phyloP scores from a whole-genome alignment of 306 rosid genomes.

The Chamaecrista fasciculata region DNA sequence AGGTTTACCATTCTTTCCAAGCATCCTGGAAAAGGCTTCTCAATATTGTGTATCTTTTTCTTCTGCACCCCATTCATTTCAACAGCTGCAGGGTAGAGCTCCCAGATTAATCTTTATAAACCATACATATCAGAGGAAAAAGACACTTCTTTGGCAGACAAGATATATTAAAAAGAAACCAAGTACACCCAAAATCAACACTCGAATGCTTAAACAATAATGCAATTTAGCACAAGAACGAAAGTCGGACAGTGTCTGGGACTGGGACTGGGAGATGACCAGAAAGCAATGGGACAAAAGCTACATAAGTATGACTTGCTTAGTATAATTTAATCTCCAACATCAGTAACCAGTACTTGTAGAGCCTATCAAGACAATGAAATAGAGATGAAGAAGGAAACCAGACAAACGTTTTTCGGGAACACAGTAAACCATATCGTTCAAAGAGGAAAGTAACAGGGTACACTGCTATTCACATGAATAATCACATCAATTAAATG shows the following conservation, averaged over 20 bases:
- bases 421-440: not conserved
- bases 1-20: constrained; percentile 94
- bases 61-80: constrained; percentile 63
- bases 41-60: constrained; percentile 47
- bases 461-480: not conserved
- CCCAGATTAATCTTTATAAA: constrained; percentile 24
- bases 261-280: not conserved
- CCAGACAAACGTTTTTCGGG: not conserved
- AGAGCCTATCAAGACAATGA: not conserved
- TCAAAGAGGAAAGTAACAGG: constrained; percentile 15
- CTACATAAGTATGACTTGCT: not conserved
- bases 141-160: not conserved
- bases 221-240: not conserved
- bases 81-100: constrained; percentile 38
- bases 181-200: constrained; percentile 1
- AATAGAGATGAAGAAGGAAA: not conserved
- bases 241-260: not conserved
- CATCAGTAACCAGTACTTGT: not conserved
- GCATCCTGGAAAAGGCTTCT: constrained; percentile 86
- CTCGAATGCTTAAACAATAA: constrained; percentile 22
- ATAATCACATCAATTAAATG: constrained; percentile 13
- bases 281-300: constrained; percentile 2
- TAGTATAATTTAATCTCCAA: not conserved
- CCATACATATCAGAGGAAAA: not conserved
- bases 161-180: not conserved